Evolutionary conservation across 441 rosid genomes (phyloP).

Genomic region (Gossypium schwendimanii): DNA sequence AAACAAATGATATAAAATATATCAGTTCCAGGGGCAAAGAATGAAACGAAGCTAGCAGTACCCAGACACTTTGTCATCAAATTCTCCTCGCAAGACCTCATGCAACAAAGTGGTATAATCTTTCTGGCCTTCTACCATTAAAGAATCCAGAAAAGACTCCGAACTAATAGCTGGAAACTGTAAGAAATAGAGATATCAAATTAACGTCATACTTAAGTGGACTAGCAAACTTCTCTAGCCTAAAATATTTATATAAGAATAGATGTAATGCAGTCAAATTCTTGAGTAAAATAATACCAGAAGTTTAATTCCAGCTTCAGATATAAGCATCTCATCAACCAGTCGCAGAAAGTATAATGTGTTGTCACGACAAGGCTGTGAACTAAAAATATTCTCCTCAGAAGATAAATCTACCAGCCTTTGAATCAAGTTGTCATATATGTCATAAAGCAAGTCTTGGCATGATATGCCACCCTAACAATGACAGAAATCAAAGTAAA

Average conservation of each 20-base stretch:
- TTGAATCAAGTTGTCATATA: conserved; percentile 64
- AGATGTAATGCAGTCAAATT: not conserved
- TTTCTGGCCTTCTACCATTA: conserved; percentile 60
- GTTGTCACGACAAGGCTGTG: conserved; percentile 96
- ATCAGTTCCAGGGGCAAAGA: conserved; percentile 15
- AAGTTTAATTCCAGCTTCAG: conserved; percentile 68
- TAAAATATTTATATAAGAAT: conserved; percentile 1
- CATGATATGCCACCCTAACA: conserved; percentile 52
- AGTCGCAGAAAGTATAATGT: conserved; percentile 71
- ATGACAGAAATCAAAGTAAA: conserved; percentile 24
- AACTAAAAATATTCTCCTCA: conserved; percentile 79
- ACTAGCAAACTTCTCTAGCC: not conserved
- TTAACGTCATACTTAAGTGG: not conserved
- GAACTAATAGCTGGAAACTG: conserved; percentile 81
- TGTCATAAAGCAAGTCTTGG: conserved; percentile 65
- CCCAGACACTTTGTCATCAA: conserved; percentile 58
- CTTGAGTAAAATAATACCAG: conserved; percentile 42
- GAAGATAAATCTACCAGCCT: conserved; percentile 70
- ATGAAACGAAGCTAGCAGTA: conserved; percentile 24
- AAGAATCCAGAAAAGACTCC: conserved; percentile 48
- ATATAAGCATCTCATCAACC: conserved; percentile 85
- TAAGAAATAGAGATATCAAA: conserved; percentile 26
- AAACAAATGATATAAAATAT: not conserved
- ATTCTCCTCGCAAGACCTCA: conserved; percentile 61
- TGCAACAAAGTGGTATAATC: conserved; percentile 45